These are phyloP conservation scores for Colletotrichum cordylinicola DNA, from an alignment of 2,329 filamentous ascomycete genomes.

Conservation along the genomic window DNA sequence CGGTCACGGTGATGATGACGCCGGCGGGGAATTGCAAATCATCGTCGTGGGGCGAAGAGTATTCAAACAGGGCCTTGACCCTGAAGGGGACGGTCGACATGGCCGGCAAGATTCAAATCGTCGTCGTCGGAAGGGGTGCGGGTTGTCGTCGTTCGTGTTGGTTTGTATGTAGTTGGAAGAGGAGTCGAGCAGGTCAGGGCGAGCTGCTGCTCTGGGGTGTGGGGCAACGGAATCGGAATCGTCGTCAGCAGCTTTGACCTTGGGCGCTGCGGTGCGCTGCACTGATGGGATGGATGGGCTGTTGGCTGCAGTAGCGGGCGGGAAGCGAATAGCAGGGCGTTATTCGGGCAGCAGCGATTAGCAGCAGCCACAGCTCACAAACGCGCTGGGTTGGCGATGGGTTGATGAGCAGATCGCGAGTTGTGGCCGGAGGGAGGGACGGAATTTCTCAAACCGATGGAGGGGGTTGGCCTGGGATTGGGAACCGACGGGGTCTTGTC, in stretches of 20 bases:
- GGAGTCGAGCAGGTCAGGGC: conserved; percentile 17
- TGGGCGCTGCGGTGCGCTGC: neutral
- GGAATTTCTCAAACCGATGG: neutral
- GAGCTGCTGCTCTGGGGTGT: conserved; percentile 13
- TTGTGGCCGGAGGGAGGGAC: neutral
- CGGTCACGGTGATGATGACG: conserved; percentile 93
- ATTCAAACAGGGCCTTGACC: conserved; percentile 96
- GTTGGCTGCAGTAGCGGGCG: conserved; percentile 6
- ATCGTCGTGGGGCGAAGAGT: conserved; percentile 90
- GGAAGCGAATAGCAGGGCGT: neutral
- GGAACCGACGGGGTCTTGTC: neutral
- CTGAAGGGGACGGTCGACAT: conserved; percentile 72
- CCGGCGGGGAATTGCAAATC: conserved; percentile 86
- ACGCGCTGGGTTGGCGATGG: neutral
- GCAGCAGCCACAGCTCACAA: neutral
- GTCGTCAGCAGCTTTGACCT: conserved; percentile 24
- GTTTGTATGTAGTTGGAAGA: conserved; percentile 13
- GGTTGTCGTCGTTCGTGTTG: neutral
- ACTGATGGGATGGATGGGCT: neutral
- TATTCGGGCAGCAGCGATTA: neutral
- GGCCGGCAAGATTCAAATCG: conserved; percentile 15
- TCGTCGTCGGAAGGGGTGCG: neutral
- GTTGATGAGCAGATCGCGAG: neutral
- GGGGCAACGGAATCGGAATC: conserved; percentile 21
- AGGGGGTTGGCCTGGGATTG: neutral